Percentiles rank a stretch among this genome's conserved stretches.
phyloP scores from a whole-genome alignment of 768 basidiomycete genomes.

The Xerocomellus dryophilus region DNA sequence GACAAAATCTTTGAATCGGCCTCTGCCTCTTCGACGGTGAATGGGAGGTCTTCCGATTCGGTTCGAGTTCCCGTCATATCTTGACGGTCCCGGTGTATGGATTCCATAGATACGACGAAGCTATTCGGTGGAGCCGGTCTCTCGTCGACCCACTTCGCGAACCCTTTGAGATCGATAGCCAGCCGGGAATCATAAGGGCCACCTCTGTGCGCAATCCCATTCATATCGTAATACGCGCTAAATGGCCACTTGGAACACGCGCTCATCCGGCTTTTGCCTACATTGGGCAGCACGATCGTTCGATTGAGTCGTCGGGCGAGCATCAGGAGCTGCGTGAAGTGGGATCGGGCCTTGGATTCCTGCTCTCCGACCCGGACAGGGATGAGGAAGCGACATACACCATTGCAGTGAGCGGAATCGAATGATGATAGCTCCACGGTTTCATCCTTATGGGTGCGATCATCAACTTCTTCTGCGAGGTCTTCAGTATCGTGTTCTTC shows the following conservation, averaged over 20 bases:
- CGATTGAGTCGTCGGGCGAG: conserved; percentile 51
- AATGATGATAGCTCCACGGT: conserved; percentile 1
- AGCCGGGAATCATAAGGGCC: background rate
- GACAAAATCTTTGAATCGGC: conserved; percentile 17
- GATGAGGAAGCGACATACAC: conserved; percentile 46
- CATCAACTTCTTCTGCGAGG: background rate
- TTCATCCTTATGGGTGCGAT: background rate
- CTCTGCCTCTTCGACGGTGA: background rate
- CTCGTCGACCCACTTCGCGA: conserved; percentile 39
- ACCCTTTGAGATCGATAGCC: conserved; percentile 37
- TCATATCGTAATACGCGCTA: conserved; percentile 47
- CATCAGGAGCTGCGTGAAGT: conserved; percentile 49
- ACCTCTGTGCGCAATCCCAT: conserved; percentile 5
- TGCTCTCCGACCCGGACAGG: conserved; percentile 52
- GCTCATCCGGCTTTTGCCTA: conserved; percentile 53
- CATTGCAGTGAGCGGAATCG: conserved; percentile 24
- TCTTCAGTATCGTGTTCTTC: conserved; percentile 16
- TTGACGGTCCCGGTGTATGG: conserved; percentile 13
- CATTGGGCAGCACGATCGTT: conserved; percentile 60
- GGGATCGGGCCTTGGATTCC: conserved; percentile 55
- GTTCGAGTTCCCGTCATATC: background rate
- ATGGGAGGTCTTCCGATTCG: background rate
- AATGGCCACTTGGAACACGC: conserved; percentile 50
- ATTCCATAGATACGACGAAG: conserved; percentile 38
- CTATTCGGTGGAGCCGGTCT: conserved; percentile 25